phyloP scores from a whole-genome alignment of 352 stramenopile species.

The Pythium apleroticum region DNA sequence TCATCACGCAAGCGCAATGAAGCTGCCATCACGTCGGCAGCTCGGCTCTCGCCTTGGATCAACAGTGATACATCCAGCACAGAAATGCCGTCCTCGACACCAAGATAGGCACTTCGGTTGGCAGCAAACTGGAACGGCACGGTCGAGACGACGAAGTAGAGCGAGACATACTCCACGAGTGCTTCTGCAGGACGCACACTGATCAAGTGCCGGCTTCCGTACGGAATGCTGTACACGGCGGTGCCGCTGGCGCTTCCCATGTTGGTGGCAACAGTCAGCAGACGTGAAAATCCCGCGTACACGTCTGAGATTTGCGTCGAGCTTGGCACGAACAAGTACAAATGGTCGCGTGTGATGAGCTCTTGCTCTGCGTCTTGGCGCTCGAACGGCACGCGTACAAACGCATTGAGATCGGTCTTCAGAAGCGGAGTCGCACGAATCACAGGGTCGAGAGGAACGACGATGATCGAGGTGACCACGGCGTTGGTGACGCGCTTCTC shows the following conservation, averaged over 20 bases:
- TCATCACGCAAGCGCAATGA: background rate
- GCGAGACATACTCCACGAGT: conserved; percentile 34
- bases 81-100: conserved; percentile 34
- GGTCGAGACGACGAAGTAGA: conserved; percentile 46
- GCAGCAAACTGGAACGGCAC: conserved; percentile 40
- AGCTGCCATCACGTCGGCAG: conserved; percentile 13
- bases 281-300: conserved; percentile 32
- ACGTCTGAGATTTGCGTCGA: conserved; percentile 34
- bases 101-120: conserved; percentile 34
- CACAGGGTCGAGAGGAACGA: conserved; percentile 29
- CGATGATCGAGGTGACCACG: conserved; percentile 28
- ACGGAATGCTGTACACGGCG: conserved; percentile 41
- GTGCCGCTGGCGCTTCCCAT: conserved; percentile 17
- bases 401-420: conserved; percentile 25
- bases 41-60: conserved; percentile 29
- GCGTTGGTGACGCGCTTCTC: conserved; percentile 20
- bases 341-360: conserved; percentile 34
- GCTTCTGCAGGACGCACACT: conserved; percentile 31
- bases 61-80: conserved; percentile 40
- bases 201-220: conserved; percentile 29
- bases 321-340: conserved; percentile 45
- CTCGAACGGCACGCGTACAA: conserved; percentile 44
- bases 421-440: conserved; percentile 14
- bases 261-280: conserved; percentile 20
- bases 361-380: conserved; percentile 35